Percentiles rank a stretch among this genome's conserved stretches.
These are phyloP conservation scores for Saccharomycopsis javanensis DNA, from an alignment of 805 yeast genomes.

Conservation along the genomic window DNA sequence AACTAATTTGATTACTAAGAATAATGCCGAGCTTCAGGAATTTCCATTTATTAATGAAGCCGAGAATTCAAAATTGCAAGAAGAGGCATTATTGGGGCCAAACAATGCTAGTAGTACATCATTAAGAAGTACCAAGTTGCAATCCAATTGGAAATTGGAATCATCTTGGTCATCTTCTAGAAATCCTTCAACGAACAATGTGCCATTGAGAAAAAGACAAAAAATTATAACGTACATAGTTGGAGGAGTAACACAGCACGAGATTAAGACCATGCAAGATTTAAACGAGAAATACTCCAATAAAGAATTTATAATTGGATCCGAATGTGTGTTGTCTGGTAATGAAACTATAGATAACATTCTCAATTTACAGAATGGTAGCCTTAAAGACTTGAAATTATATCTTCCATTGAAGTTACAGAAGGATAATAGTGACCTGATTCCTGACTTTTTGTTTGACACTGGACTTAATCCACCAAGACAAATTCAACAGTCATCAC, in stretches of 20 bases:
- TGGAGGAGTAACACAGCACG: constrained; percentile 86
- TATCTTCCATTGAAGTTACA: constrained; percentile 6
- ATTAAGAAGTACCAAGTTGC: constrained; percentile 58
- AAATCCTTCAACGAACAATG: constrained; percentile 23
- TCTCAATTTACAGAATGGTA: constrained; percentile 26
- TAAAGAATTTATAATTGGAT: constrained; percentile 73
- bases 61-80: constrained; percentile 41
- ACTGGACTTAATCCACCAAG: constrained; percentile 10
- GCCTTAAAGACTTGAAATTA: constrained; percentile 11
- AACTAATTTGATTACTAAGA: constrained; percentile 35
- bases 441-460: constrained; percentile 13
- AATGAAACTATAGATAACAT: constrained; percentile 30
- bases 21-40: constrained; percentile 38
- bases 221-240: constrained; percentile 71
- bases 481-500: not conserved
- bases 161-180: constrained; percentile 27
- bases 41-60: constrained; percentile 74
- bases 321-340: constrained; percentile 63
- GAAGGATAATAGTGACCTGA: constrained; percentile 9
- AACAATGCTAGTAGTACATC: constrained; percentile 32
- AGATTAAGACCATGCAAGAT: constrained; percentile 66
- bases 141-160: constrained; percentile 50
- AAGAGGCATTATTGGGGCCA: constrained; percentile 21
- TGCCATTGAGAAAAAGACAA: constrained; percentile 34
- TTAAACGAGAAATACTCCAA: constrained; percentile 44